Evolutionary conservation across 2,329 filamentous ascomycete species (phyloP).

Genomic region (Cytospora mali): DNA sequence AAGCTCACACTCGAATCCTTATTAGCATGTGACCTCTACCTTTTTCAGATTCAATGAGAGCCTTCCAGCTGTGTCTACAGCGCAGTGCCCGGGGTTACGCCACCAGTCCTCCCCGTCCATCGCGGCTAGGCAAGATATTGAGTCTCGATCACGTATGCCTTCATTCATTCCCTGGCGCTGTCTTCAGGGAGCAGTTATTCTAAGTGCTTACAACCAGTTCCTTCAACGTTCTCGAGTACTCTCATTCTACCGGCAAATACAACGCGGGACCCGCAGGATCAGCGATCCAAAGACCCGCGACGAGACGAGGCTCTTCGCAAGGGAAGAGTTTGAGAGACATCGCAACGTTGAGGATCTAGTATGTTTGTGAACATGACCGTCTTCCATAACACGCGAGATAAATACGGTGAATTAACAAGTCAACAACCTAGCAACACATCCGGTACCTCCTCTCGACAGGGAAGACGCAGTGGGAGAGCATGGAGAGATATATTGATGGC

Average conservation of each 20-base stretch:
- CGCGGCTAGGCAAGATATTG: constrained; percentile 47
- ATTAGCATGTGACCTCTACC: background rate
- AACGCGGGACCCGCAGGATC: constrained; percentile 58
- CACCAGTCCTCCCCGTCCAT: constrained; percentile 36
- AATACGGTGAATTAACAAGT: background rate
- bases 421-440: constrained; percentile 47
- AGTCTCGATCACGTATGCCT: constrained; percentile 61
- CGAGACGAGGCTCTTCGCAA: constrained; percentile 60
- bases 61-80: constrained; percentile 30
- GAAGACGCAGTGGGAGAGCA: constrained; percentile 66
- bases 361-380: constrained; percentile 33
- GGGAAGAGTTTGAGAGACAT: constrained; percentile 64
- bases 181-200: background rate
- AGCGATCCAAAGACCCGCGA: constrained; percentile 51
- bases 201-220: constrained; percentile 47
- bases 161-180: background rate
- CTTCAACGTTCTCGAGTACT: constrained; percentile 59
- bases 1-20: background rate
- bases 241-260: constrained; percentile 59
- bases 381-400: background rate
- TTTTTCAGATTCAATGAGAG: constrained; percentile 26
- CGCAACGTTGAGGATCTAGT: constrained; percentile 59
- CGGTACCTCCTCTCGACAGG: constrained; percentile 66
- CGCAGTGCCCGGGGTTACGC: constrained; percentile 42
- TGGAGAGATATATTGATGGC: constrained; percentile 59